phyloP scores from a whole-genome alignment of 106 monocot species.

The Posidonia australis region DNA sequence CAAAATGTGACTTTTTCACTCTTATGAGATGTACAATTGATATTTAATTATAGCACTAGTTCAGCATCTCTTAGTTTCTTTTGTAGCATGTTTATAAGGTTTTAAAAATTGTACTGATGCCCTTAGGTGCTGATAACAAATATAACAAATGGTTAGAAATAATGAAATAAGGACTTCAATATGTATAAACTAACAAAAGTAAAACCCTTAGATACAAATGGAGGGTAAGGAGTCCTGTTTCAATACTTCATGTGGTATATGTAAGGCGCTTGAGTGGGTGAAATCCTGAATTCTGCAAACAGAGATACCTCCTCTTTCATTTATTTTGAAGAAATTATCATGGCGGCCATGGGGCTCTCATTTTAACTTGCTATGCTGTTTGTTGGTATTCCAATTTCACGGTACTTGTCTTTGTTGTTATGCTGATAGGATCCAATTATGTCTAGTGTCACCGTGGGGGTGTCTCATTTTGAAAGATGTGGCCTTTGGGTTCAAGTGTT shows the following conservation, averaged over 20 bases:
- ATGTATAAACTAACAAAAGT: too few species aligned
- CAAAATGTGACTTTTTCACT: too few species aligned
- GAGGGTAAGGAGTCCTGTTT: too few species aligned
- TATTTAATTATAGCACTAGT: too few species aligned
- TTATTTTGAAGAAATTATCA: neutral
- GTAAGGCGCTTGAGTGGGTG: neutral
- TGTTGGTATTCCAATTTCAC: neutral
- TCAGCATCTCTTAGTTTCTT: neutral
- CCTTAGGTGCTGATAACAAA: too few species aligned
- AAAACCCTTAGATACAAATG: too few species aligned
- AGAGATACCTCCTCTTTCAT: neutral
- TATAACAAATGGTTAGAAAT: too few species aligned
- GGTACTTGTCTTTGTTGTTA: slow-evolving; percentile 8
- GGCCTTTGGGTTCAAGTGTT: slow-evolving; percentile 97
- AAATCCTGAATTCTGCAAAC: neutral
- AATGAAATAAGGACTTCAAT: too few species aligned
- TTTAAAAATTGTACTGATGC: neutral
- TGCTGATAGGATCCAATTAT: slow-evolving; percentile 68
- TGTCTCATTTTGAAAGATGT: slow-evolving; percentile 98
- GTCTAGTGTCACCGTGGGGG: slow-evolving; percentile 91
- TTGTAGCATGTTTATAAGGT: neutral
- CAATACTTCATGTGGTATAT: too few species aligned
- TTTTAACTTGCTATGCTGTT: neutral
- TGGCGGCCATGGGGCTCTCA: neutral
- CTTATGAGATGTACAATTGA: too few species aligned